Base-by-base conservation (phyloP, 495 filamentous ascomycete genomes). In the Trichocladium antarcticum region DNA sequence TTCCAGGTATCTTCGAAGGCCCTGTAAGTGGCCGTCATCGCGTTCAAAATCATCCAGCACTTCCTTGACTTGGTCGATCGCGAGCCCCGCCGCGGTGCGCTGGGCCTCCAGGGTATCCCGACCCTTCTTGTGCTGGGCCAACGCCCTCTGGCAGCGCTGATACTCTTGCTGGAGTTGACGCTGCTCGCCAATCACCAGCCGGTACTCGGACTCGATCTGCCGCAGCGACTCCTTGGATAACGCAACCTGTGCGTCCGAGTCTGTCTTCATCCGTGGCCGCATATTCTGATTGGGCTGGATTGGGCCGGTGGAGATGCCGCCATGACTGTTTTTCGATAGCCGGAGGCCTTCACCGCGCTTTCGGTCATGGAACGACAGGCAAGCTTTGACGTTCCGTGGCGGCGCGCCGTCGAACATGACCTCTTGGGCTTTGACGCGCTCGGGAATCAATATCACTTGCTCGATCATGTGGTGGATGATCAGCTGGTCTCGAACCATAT, bases 401-500 rank as follows among this genome's bases (percentile, higher is more conserved):
- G 68, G 70, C 31, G 67, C 57, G 7, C 75, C 75, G 37, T 76
- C 73, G 55, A 82, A 83, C 73, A 96, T 85, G 27, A 83, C 74
- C 2, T 75, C 63, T 17, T 82, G 68, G 1, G 83, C 93, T 45
- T 84, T 73, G 10, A 70, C 58, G 15, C 84, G 69, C 36, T 79
- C 66, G 37, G 80, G 74, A 38, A 96, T 80, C 2, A 99, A 64
- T 9, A 95, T 73, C 10, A 81, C 80, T 58, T 97, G 89, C 48
- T 99, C 92, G 38, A 95, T 84, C 7, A 70, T 65, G 56, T 89
- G 74, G 45, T 79, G 81, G 61, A 99, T 87, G 61, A 99, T 83
- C 27, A 97, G 66, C 42, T 88, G 82, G 50, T 84, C 81, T 29
- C 79, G 80, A 19, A 93, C 85, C 37, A 82, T 64, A 12, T 82